Conservation (phyloP, 1,139 yeast genomes). For the Suhomyces ambrosiae region DNA sequence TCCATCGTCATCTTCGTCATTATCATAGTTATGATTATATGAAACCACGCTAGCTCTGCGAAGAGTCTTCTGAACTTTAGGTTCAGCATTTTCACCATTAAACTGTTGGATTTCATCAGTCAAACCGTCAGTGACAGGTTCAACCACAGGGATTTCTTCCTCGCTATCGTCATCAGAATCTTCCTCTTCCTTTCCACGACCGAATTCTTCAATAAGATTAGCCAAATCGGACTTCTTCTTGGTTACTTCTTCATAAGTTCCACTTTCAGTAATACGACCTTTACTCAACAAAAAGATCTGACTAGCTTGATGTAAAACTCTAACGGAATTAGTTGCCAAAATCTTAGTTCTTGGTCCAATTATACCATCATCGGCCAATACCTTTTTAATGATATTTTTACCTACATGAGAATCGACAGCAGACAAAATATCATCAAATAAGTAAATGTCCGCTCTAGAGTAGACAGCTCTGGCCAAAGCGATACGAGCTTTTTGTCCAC, state of each 20-base stretch:
- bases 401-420: conserved; percentile 46
- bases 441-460: conserved; percentile 40
- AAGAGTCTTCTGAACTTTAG: conserved; percentile 9
- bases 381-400: conserved; percentile 25
- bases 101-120: conserved; percentile 17
- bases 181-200: conserved; percentile 46
- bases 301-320: conserved; percentile 33
- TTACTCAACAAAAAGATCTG: conserved; percentile 34
- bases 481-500: conserved; percentile 50
- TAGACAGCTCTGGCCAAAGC: conserved; percentile 47
- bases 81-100: conserved; percentile 13
- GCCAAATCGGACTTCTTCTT: conserved; percentile 19
- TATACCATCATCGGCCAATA: conserved; percentile 25
- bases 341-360: conserved; percentile 30
- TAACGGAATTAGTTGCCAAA: conserved; percentile 33
- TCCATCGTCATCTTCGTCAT: conserved; percentile 24
- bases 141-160: neutral
- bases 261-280: conserved; percentile 30
- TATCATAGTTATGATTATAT: conserved; percentile 23
- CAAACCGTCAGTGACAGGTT: neutral
- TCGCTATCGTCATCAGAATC: conserved; percentile 9
- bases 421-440: conserved; percentile 40
- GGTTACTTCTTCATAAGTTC: conserved; percentile 27
- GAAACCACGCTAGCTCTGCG: conserved; percentile 27
- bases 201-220: conserved; percentile 71